Base-by-base conservation (phyloP, 768 basidiomycete species). In the Rhodotorula diobovata region DNA sequence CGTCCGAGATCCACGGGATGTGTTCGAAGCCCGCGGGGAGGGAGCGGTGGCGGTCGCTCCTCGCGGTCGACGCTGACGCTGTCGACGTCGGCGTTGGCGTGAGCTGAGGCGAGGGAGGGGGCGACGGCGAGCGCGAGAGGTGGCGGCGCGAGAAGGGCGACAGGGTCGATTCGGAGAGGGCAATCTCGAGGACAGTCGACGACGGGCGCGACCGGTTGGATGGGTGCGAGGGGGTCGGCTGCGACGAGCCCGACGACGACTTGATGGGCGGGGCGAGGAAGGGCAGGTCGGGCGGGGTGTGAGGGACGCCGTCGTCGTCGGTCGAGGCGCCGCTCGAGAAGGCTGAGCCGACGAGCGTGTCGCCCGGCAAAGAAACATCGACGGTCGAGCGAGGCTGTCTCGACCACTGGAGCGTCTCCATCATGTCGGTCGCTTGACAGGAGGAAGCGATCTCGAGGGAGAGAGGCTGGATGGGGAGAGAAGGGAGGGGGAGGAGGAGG, bases 231-330 rank as follows among this genome's bases (percentile, higher is more conserved):
- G 46, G 18, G 43, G 43, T 10, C 20, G 21, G 3, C 50, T n/a
- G 50, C 8, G 41, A 43, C 41, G 41, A 43, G 6, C n/a, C n/a
- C n/a, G 14, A 18, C 41, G 41, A 43, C 8, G 41, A 12, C 41
- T 43, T 43, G 6, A 43, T 12, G 41, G 41, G 14, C 6, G 41
- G 41, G 28, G 25, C 20, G 28, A n/a, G 28, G n/a, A 51, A n/a
- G 50, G 25, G 50, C 21, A 25, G 4, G 50, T 51, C 50, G 12
- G 50, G 25, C 25, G 50, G 50, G 8, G 50, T 51, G 20, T n/a
- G 12, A 5, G 50, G 50, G 28, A 51, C 10, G 50, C 50, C 50
- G 14, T 66, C 65, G 32, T 66, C 64, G 61, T 43, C 39, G n/a
- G n/a, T 23, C 11, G 23, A 30, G 25, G 25, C 51, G 23, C 28